Evolutionary conservation across 139 green algal species (phyloP), one percentile per base, ranked within the genome.

Genomic region (Eudorina sp.): DNA sequence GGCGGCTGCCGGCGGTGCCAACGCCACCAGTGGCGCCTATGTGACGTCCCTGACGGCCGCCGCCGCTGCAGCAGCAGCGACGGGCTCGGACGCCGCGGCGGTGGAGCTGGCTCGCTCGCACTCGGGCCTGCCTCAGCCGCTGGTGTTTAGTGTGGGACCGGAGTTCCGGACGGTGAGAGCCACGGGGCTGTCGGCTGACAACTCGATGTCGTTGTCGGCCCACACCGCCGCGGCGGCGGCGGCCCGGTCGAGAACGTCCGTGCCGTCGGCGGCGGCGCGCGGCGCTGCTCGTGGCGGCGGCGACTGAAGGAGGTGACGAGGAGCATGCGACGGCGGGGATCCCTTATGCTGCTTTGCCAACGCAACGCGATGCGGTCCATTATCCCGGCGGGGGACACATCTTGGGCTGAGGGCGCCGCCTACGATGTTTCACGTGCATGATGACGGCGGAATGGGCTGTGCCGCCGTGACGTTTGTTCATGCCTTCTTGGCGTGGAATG

Each of bases 131-230:
- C 81, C 81, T 4, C 81, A 79, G 43, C 81, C 81, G 31, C 43
- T 87, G 64, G 81, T 87, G 31, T 87, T 87, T 31, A 87, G 81
- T 45, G 45, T 87, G 66, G 81, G 45, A 0, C 64, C 46, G 1
- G 81, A 87, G 81, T 78, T 87, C 6, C n/a, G 81, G 62, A 53
- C 31, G n/a, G 62, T 8, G 18, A 45, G 81, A 0, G 81, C 62
- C 19, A 53, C n/a, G 11, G 81, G 81, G 1, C 31, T 68, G 18
- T 43, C 45, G 16, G 62, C 64, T 11, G 62, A 87, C 3, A 78
- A 87, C 45, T 69, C 43, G 0, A 68, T 87, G 60, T 68, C 64
- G 0, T 45, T 87, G 3, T 77, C 58, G 31, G 81, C 81, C 3
- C 81, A 87, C 64, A 78, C 45, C 2, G 81, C 81, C 3, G 60